Base-by-base conservation (phyloP, 768 basidiomycete genomes). In the Chalciporus piperatus region DNA sequence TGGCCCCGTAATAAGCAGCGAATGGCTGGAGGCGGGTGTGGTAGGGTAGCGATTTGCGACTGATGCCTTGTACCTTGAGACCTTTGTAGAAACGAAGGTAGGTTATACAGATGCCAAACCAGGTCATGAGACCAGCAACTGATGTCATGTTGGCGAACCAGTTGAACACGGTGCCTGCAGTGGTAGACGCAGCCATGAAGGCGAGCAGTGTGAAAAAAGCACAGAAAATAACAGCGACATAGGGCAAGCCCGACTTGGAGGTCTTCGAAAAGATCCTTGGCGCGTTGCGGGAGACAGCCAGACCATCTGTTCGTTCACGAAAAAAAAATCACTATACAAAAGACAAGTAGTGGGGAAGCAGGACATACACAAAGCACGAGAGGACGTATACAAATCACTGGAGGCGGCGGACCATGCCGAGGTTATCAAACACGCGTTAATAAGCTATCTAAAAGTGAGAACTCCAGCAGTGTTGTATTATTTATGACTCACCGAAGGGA, bases 361-460 rank as follows among this genome's bases (percentile, higher is more conserved):
- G 19, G 28, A 75, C 85, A 59, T 55, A 89, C 88, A 95, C 9
- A 98, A 77, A 0, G 88, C 89, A 48, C 89, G 84, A 16, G 92
- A 93, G 41, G 87, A 86, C 4, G 92, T 94, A 72, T 92, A 96
- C 41, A 97, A 67, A 65, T 96, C 92, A 66, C 87, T 89, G 20
- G 85, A 86, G 6, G 89, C 91, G 30, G 94, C 93, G 22, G 93
- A 96, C 87, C 90, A 94, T 6, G 94, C 93, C 3, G 92, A 91
- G 35, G 88, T 91, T 56, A 98, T 71, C 13, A 96, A 76, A 65
- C 81, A 84, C 3, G 87, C 89, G 62, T 91, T 92, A 65, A 92
- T 90, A 35, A 91, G 73, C 85, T 87, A 41, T 12, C 8, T 19
- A 27, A 3, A 17, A 23, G 41, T 43, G 13, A 59, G 48, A n/a